These are phyloP conservation scores for Astragalus membranaceus DNA, from an alignment of 306 rosid genomes.

Conservation along the genomic window DNA sequence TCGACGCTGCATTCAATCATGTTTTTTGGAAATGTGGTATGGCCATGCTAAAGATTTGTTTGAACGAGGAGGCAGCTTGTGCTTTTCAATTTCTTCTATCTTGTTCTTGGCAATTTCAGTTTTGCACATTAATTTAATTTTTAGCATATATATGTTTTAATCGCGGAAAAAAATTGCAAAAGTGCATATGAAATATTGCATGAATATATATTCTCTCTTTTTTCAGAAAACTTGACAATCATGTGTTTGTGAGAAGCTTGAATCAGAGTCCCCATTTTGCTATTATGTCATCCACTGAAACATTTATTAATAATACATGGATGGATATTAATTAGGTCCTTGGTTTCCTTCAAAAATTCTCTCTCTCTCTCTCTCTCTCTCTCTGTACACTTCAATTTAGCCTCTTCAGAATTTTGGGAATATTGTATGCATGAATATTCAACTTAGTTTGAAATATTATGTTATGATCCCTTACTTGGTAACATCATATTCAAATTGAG, in stretches of 20 bases:
- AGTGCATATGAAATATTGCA: not conserved
- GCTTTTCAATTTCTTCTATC: not conserved
- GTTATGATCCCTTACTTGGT: too few relatives aligned
- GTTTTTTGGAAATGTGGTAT: constrained; percentile 31
- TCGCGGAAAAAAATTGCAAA: too few relatives aligned
- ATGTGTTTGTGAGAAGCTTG: too few relatives aligned
- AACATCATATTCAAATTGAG: not conserved
- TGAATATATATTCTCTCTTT: not conserved
- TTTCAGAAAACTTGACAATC: too few relatives aligned
- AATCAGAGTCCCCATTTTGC: too few relatives aligned
- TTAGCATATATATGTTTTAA: not conserved
- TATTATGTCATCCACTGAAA: too few relatives aligned
- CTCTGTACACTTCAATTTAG: not conserved
- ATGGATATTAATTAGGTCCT: too few relatives aligned
- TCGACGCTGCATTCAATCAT: constrained; percentile 60
- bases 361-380: too few relatives aligned
- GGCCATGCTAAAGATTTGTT: not conserved
- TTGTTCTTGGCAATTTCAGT: too few relatives aligned
- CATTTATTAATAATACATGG: too few relatives aligned
- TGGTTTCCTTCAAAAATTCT: too few relatives aligned
- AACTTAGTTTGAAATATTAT: not conserved
- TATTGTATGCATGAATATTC: not conserved
- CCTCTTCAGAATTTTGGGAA: not conserved
- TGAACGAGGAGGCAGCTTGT: not conserved
- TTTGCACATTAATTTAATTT: not conserved